Evolutionary conservation across 2,329 filamentous ascomycete genomes (phyloP).

Genomic region (Colletotrichum simmondsii): DNA sequence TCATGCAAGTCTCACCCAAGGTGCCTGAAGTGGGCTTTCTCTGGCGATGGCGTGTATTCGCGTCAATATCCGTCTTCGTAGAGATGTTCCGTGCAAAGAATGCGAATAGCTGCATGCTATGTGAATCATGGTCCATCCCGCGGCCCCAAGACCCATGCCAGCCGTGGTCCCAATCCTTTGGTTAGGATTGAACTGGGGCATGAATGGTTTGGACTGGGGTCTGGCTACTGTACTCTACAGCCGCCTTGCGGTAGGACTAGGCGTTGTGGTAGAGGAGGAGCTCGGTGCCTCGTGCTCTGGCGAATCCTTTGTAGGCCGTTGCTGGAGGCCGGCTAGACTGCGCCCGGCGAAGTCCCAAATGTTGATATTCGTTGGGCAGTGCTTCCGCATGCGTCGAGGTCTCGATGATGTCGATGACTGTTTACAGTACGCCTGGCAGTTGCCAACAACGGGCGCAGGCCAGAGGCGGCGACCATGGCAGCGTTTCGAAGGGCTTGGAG

Average conservation of each 20-base stretch:
- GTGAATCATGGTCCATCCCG: background rate
- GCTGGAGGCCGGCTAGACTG: background rate
- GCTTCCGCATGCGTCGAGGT: constrained; percentile 7
- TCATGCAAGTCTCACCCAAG: background rate
- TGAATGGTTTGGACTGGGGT: background rate
- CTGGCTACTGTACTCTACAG: background rate
- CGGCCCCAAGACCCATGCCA: constrained; percentile 1
- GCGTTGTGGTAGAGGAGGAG: background rate
- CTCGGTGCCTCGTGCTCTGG: background rate
- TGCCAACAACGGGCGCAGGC: background rate
- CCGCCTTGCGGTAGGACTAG: background rate
- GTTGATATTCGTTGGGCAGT: background rate
- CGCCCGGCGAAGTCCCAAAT: too few species aligned
- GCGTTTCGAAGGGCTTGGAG: background rate
- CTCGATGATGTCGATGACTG: background rate
- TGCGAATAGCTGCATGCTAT: background rate
- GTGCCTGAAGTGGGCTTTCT: background rate
- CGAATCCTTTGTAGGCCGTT: constrained; percentile 2
- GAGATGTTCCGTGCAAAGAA: background rate
- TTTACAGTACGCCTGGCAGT: background rate
- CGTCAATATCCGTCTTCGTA: constrained; percentile 3
- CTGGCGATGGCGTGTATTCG: background rate
- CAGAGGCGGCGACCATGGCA: background rate
- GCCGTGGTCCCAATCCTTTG: constrained; percentile 1
- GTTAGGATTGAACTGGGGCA: constrained; percentile 1